phyloP scores from a whole-genome alignment of 2,329 filamentous ascomycete genomes.

The Alternaria burnsii region DNA sequence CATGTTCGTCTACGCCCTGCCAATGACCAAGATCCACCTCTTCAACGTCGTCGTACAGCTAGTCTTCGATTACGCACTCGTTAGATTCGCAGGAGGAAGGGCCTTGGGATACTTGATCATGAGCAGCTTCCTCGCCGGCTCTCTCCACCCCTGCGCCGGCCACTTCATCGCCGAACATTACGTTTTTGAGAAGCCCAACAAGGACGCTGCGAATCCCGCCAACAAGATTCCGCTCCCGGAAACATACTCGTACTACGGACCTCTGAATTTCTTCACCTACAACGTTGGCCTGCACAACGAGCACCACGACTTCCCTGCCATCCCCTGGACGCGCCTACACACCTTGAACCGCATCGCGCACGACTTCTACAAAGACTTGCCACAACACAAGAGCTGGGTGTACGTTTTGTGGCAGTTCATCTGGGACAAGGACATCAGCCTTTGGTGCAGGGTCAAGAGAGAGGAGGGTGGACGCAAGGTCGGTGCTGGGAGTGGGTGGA shows the following conservation, averaged over 20 bases:
- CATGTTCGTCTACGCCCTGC: constrained; percentile 90
- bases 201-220: constrained; percentile 64
- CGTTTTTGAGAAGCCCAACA: constrained; percentile 60
- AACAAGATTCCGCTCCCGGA: constrained; percentile 72
- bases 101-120: constrained; percentile 84
- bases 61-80: constrained; percentile 76
- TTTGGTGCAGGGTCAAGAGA: constrained; percentile 93
- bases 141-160: constrained; percentile 90
- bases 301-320: constrained; percentile 97
- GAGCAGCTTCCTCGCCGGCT: constrained; percentile 92
- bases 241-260: constrained; percentile 96
- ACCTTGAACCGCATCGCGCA: constrained; percentile 79
- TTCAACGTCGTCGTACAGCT: constrained; percentile 83
- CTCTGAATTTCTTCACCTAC: constrained; percentile 91
- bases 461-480: constrained; percentile 76
- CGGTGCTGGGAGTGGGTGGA: constrained; percentile 55
- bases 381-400: constrained; percentile 87
- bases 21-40: constrained; percentile 84
- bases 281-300: constrained; percentile 99
- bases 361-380: constrained; percentile 92
- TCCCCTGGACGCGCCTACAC: constrained; percentile 90
- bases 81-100: constrained; percentile 67
- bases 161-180: constrained; percentile 98
- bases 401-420: constrained; percentile 97
- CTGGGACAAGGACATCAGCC: constrained; percentile 84